Evolutionary conservation across 371 early-diverging fungal species (phyloP), one percentile per base, ranked within the genome.

Genomic region (Mucor plumbeus): DNA sequence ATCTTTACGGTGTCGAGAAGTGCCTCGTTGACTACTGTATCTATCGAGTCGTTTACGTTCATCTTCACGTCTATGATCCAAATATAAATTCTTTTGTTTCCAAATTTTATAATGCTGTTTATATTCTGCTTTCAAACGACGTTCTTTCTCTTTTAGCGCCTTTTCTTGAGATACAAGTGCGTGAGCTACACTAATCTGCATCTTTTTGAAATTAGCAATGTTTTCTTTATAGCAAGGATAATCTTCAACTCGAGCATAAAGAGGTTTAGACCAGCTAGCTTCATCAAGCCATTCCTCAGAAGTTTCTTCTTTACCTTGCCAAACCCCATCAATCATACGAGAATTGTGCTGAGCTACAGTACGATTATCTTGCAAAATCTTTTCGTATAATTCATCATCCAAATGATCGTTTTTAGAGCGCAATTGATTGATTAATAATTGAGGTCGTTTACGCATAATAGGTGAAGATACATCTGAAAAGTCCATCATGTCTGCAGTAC

Each of bases 171-270:
- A 38, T 7, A 67, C 62, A 1, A 84, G 43, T 15, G 67, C 36
- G 15, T 64, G 62, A 8, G 80, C 71, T 1, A 82, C 63, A 15
- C 61, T 17, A 11, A 64, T 62, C 34, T 73, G 74, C 26, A 80
- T 39, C 44, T 72, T 75, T 10, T 48, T 56, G 50, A 81, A 78
- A 0, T 60, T 50, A 1, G 65, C 68, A 6, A 79, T 60, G 63
- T 84, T 86, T 13, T 81, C 80, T 39, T 86, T 71, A 71, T 88
- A 89, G 57, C 88, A 90, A 33, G 89, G 87, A 72, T 87, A 91
- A 26, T 91, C 90, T 15, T 85, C 79, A 15, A 87, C 65, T 0
- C 64, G 64, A 21, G 67, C 56, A 65, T 80, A 84, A 5, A 84
- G 11, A 17, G 76, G 81, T 41, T 75, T 73, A 64, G 76, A 56